Evolutionary conservation across 2,329 filamentous ascomycete species (phyloP), one percentile per base, ranked within the genome.

Genomic region (Trichothecium roseum): DNA sequence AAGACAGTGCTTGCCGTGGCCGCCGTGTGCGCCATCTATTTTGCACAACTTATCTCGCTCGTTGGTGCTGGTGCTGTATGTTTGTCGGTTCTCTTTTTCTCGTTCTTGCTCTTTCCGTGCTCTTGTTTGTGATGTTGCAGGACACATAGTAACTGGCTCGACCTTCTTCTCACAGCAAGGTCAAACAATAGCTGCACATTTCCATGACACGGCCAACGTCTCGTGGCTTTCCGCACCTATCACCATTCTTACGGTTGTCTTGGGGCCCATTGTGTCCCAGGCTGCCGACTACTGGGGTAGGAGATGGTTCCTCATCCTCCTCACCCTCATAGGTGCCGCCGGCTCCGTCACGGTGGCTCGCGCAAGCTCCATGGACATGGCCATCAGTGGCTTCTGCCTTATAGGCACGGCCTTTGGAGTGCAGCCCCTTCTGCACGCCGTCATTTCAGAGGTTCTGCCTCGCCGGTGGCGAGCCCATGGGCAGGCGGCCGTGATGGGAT

Each of bases 221-320:
- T 47, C 52, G 14, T 64, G 60, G 60, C 40, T 63, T 18, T 52
- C 52, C 2, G 46, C 51, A 5, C 37, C 50, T 9, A 54, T 64
- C 36, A 48, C 55, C 30, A 62, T 62, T 38, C 34, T 57, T 15
- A 60, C 59, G 2, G 50, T 51, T 6, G 54, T 60, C 8, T 45
- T 59, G 8, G 44, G 50, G 8, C 58, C 56, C 0, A 26, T 27
- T 22, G 24, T 35, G 3, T 35, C 33, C 33, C 33, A 35, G 22
- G 33, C 32, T 4, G 36, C 37, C 16, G 60, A 64, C 42, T 60
- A 57, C 45, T 63, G 59, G 60, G 59, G 60, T n/a, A 52, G 60
- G 7, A 55, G 53, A 45, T 59, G 52, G 53, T 56, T 63, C 36
- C 51, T 65, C n/a, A 47, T 64, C 18, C 34, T 51, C 15, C 46